A percentile compares a stretch with the other conserved stretches of the same genome.
Evolutionary conservation across 2,329 filamentous ascomycete genomes (phyloP).

Genomic region (Cladophialophora immunda): DNA sequence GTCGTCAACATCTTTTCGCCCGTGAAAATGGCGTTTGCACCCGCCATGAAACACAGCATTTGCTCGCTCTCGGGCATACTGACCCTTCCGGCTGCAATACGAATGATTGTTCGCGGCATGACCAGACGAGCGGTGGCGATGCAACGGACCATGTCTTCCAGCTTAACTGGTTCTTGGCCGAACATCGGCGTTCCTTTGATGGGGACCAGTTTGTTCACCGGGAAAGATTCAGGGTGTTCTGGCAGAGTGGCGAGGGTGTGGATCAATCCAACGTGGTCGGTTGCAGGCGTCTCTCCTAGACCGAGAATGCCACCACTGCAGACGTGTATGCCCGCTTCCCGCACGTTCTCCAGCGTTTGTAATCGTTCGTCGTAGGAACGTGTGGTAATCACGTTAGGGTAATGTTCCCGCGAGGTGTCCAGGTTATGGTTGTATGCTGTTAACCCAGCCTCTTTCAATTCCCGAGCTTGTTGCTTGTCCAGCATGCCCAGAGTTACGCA

Average conservation of each 20-base stretch:
- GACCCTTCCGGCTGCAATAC: slow-evolving; percentile 83
- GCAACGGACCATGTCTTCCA: slow-evolving; percentile 80
- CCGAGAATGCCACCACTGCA: slow-evolving; percentile 91
- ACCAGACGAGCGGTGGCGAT: slow-evolving; percentile 84
- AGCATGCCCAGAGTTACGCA: slow-evolving; percentile 97
- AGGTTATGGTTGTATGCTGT: slow-evolving; percentile 96
- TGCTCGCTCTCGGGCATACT: slow-evolving; percentile 89
- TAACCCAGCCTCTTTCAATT: slow-evolving; percentile 82
- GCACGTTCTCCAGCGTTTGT: slow-evolving; percentile 78
- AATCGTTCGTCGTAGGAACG: slow-evolving; percentile 87
- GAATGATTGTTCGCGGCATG: slow-evolving; percentile 85
- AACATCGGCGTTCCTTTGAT: slow-evolving; percentile 90
- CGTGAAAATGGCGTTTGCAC: slow-evolving; percentile 93
- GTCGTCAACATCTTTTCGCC: slow-evolving; percentile 97
- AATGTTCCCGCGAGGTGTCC: slow-evolving; percentile 85
- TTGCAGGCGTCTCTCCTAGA: slow-evolving; percentile 74
- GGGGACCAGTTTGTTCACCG: slow-evolving; percentile 88
- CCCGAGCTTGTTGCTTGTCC: slow-evolving; percentile 78
- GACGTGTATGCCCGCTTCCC: slow-evolving; percentile 86
- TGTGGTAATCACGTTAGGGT: slow-evolving; percentile 85
- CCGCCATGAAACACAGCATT: slow-evolving; percentile 86
- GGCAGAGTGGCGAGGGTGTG: slow-evolving; percentile 84
- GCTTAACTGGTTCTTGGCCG: slow-evolving; percentile 74
- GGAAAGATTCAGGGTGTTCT: slow-evolving; percentile 86
- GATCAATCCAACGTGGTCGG: slow-evolving; percentile 83